Evolutionary conservation across 768 basidiomycete genomes (phyloP).

Genomic region (Guyanaporus albipodus): DNA sequence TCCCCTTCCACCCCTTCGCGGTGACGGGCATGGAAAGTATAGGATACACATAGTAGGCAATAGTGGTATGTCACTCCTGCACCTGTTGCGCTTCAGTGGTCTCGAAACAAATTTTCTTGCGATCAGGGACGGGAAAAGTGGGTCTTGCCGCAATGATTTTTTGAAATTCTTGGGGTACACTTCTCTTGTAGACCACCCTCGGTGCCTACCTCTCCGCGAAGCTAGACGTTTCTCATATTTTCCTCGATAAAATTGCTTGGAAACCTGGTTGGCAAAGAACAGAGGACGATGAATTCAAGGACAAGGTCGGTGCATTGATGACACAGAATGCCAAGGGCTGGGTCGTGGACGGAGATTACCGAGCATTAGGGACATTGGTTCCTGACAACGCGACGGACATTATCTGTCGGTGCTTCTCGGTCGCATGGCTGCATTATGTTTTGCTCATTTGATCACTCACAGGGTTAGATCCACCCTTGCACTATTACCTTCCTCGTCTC

Average conservation of each 20-base stretch:
- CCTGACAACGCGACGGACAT: slow-evolving; percentile 44
- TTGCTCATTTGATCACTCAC: not conserved
- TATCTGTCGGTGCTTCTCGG: slow-evolving; percentile 43
- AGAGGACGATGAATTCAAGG: slow-evolving; percentile 26
- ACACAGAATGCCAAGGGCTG: slow-evolving; percentile 39
- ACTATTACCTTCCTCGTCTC: slow-evolving; percentile 58
- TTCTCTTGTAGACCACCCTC: slow-evolving; percentile 46
- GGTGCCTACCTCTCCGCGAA: slow-evolving; percentile 39
- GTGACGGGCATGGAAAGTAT: slow-evolving; percentile 45
- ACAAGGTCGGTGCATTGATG: slow-evolving; percentile 19
- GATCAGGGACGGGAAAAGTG: slow-evolving; percentile 44
- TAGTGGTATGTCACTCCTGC: slow-evolving; percentile 37
- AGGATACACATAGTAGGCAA: slow-evolving; percentile 51
- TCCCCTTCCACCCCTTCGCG: slow-evolving; percentile 28
- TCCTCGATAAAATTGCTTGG: slow-evolving; percentile 48
- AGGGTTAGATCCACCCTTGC: slow-evolving; percentile 70
- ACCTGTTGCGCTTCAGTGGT: not conserved
- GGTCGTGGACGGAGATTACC: slow-evolving; percentile 53
- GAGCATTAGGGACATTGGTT: slow-evolving; percentile 30
- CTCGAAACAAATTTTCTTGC: not conserved
- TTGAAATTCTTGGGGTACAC: not conserved
- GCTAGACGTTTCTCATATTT: slow-evolving; percentile 43
- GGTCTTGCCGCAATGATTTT: slow-evolving; percentile 4
- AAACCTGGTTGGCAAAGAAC: slow-evolving; percentile 43
- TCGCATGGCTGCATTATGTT: not conserved